Percentiles rank a stretch among this genome's conserved stretches.
phyloP scores from a whole-genome alignment of 768 basidiomycete genomes.

The Trametes punicea region DNA sequence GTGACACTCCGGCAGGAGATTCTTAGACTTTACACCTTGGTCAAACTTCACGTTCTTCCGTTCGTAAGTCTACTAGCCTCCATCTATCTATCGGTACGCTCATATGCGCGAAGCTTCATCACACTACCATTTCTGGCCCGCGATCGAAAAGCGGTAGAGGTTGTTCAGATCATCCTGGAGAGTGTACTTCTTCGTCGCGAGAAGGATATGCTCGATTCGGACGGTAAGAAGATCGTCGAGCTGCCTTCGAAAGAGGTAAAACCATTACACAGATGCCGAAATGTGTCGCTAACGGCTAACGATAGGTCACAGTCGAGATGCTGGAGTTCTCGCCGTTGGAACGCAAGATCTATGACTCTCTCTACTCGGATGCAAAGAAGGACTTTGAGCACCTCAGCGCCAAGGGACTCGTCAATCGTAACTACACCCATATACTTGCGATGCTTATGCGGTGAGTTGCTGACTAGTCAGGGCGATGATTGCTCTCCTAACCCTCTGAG shows the following conservation, averaged over 20 bases:
- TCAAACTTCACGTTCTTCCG: slow-evolving; percentile 86
- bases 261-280: not conserved
- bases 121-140: slow-evolving; percentile 88
- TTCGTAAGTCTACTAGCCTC: slow-evolving; percentile 47
- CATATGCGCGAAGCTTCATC: slow-evolving; percentile 59
- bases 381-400: slow-evolving; percentile 78
- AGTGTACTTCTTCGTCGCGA: slow-evolving; percentile 84
- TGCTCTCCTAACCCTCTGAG: no score
- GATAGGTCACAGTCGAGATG: slow-evolving; percentile 60
- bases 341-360: slow-evolving; percentile 83
- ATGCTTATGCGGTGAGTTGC: slow-evolving; percentile 83
- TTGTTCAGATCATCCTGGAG: slow-evolving; percentile 93
- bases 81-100: not conserved
- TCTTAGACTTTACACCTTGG: slow-evolving; percentile 77
- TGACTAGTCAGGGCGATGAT: slow-evolving; percentile 1
- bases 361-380: slow-evolving; percentile 74
- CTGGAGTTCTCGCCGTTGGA: slow-evolving; percentile 83
- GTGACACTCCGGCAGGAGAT: slow-evolving; percentile 48
- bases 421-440: slow-evolving; percentile 85
- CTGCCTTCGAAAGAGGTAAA: slow-evolving; percentile 80
- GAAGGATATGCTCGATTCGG: slow-evolving; percentile 85
- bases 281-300: not conserved
- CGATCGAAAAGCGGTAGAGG: slow-evolving; percentile 90
- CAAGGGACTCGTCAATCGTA: slow-evolving; percentile 74
- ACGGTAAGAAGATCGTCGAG: slow-evolving; percentile 86